A percentile compares a stretch with the other conserved stretches of the same genome.
Conservation (phyloP, 2,329 filamentous ascomycete species). For the Penicillium thymicola region DNA sequence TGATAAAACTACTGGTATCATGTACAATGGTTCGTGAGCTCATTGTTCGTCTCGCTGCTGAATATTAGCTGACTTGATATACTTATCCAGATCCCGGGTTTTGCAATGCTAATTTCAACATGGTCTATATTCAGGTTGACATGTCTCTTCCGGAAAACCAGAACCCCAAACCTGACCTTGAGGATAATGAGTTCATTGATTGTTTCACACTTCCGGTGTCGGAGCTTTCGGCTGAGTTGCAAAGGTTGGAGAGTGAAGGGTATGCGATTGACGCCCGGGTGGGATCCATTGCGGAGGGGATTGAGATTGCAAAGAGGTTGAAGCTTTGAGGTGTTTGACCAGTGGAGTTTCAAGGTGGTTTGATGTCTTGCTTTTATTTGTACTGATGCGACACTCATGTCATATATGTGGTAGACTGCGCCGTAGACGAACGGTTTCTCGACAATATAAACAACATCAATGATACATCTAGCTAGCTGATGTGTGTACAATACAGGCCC, state of each 20-base stretch:
- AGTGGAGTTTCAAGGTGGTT: neutral
- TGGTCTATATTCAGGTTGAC: constrained; percentile 70
- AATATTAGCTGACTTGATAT: neutral
- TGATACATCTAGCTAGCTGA: neutral
- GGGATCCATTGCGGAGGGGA: constrained; percentile 72
- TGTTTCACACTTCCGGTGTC: constrained; percentile 66
- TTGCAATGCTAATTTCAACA: constrained; percentile 48
- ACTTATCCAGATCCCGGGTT: constrained; percentile 43
- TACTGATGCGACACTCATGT: neutral
- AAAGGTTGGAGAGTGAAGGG: constrained; percentile 63
- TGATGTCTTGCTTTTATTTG: neutral
- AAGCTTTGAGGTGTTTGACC: constrained; percentile 15
- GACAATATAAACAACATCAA: neutral
- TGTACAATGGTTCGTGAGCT: constrained; percentile 40
- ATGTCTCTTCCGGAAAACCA: constrained; percentile 65
- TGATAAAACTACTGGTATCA: constrained; percentile 37
- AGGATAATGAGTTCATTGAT: constrained; percentile 79
- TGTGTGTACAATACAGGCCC: too few species aligned
- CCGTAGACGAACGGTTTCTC: neutral
- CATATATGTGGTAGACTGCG: neutral
- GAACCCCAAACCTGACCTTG: constrained; percentile 63
- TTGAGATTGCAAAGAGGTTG: constrained; percentile 63
- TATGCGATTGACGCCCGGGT: constrained; percentile 76
- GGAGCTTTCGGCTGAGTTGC: constrained; percentile 64
- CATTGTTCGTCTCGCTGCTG: neutral